These are phyloP conservation scores for Solanum phureja DNA, from an alignment of 257 asterid genomes.

Conservation along the genomic window DNA sequence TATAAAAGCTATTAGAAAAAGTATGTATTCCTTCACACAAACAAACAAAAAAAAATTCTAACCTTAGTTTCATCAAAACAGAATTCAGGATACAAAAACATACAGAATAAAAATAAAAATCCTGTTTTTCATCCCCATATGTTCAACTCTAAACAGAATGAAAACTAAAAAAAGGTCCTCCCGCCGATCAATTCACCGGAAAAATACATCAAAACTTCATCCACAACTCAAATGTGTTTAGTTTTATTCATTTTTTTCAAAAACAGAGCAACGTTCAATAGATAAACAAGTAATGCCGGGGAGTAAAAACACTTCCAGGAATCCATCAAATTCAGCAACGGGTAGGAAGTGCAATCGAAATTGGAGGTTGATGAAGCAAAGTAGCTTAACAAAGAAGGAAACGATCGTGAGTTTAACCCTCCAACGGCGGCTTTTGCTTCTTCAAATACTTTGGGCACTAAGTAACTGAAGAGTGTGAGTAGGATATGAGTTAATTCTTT, in stretches of 20 bases:
- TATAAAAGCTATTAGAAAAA: not conserved
- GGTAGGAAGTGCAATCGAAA: not conserved
- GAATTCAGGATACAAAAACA: not conserved
- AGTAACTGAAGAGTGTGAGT: too few relatives aligned
- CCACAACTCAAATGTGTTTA: not conserved
- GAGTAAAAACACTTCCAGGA: not conserved
- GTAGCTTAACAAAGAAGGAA: not conserved
- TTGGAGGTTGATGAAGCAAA: not conserved
- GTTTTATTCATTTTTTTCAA: not conserved
- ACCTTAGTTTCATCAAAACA: not conserved
- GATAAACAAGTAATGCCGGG: not conserved
- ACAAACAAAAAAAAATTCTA: not conserved
- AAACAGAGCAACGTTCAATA: not conserved
- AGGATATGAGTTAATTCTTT: too few relatives aligned
- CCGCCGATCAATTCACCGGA: not conserved
- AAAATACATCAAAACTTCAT: not conserved
- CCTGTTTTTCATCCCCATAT: not conserved
- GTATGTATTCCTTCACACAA: not conserved
- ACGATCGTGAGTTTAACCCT: not conserved
- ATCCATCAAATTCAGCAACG: not conserved
- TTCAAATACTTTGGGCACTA: too few relatives aligned
- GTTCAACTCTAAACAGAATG: not conserved
- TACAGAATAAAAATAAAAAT: not conserved
- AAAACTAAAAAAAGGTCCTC: not conserved
- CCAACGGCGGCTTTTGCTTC: not conserved